Evolutionary conservation across 345 rosid genomes (phyloP), one percentile per base, ranked within the genome.

Genomic region (Camelina laxa): DNA sequence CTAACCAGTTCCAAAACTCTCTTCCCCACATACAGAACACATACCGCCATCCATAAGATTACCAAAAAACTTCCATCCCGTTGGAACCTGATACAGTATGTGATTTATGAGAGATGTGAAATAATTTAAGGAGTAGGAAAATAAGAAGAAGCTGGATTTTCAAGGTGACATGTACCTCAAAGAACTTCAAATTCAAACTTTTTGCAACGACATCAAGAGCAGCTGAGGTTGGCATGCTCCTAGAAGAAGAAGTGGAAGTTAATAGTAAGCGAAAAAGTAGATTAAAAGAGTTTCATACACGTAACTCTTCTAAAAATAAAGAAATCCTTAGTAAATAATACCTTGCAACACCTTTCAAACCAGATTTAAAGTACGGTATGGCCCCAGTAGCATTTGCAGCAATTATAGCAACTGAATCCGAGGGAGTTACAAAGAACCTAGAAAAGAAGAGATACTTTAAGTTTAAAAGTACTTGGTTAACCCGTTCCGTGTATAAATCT

Each of bases 191-290:
- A 66, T 87, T 87, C 72, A 96, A 82, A 83, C 84, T 75, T 76
- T 88, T 85, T 61, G 98, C 98, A 15, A 96, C 99, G 61, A 96
- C 96, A 82, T 96, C 98, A 67, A 96, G 96, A 54, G 98, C 99
- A 77, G 98, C 97, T 57, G 98, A 93, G 42, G 99, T 96, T 27
- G 99, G 99, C 98, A 96, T 96, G 86, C 98, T 96, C 99, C 98
- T 96, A 76, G 65, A 85, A 74, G 56, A 12, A 35, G 31, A 62
- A 55, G 9, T 30, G 67, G 50, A 73, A 21, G 51, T 72, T 39
- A 16, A 50, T 10, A 22, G 1, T 22, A 83, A 67, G 63, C 60
- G 10, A 17, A 65, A 47, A 66, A 2, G 44, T 39, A 73, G 59
- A 54, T 16, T 8, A 51, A 60, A 68, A 44, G 44, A 35, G n/a